Conservation (phyloP, 768 basidiomycete species). For the Agaricus blazei region DNA sequence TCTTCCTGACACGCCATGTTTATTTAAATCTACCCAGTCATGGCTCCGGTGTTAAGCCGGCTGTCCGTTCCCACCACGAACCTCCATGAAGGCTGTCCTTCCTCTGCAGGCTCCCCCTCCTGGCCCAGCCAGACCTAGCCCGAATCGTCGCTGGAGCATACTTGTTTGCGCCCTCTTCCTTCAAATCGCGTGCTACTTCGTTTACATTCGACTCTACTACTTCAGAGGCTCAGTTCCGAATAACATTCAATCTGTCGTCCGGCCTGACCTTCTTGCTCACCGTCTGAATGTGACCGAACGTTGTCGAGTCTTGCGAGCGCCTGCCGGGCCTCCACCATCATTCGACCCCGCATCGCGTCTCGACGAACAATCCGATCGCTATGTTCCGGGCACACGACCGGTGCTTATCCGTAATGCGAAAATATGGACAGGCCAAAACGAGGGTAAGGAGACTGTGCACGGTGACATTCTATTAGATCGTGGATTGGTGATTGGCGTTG, state of each 20-base stretch:
- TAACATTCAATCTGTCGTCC: neutral
- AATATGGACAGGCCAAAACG: constrained; percentile 68
- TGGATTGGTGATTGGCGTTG: constrained; percentile 58
- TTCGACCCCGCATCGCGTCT: constrained; percentile 16
- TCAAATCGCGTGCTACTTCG: neutral
- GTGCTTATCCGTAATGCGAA: constrained; percentile 63
- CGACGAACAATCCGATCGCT: constrained; percentile 45
- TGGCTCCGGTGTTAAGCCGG: neutral
- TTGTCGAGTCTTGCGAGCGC: constrained; percentile 16
- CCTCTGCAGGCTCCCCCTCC: constrained; percentile 1
- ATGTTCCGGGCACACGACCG: constrained; percentile 45
- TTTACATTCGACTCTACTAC: neutral
- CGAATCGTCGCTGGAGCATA: neutral
- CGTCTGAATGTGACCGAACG: constrained; percentile 3
- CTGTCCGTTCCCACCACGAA: neutral
- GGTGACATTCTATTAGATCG: constrained; percentile 60
- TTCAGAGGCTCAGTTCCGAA: neutral
- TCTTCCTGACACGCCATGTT: too few relatives aligned
- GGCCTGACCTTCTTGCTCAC: constrained; percentile 2
- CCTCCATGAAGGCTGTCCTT: constrained; percentile 1
- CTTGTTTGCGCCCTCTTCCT: neutral
- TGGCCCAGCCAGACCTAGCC: neutral
- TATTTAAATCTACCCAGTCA: neutral
- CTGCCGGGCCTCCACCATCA: constrained; percentile 21
- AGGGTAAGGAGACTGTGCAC: constrained; percentile 51